Percentiles rank a stretch among this genome's conserved stretches.
These are phyloP conservation scores for Agrocybe pediades DNA, from an alignment of 768 basidiomycete species.

Conservation along the genomic window DNA sequence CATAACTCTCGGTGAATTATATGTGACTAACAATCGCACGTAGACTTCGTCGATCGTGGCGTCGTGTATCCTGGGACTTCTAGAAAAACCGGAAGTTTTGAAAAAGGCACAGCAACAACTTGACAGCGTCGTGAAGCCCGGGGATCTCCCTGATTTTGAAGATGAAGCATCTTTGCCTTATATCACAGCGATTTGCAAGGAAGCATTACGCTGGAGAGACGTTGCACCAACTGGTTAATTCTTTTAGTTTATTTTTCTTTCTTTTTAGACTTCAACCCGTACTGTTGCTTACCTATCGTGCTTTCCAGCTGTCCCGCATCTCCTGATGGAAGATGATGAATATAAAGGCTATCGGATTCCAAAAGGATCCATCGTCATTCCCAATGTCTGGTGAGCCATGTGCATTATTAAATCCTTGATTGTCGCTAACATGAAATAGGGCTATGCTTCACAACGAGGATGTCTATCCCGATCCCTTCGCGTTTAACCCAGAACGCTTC, in stretches of 20 bases:
- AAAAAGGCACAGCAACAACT: constrained; percentile 35
- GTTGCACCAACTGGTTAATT: constrained; percentile 26
- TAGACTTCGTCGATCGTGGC: constrained; percentile 27
- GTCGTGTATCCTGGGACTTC: constrained; percentile 31
- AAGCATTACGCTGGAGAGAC: constrained; percentile 29
- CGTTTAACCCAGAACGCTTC: constrained; percentile 42
- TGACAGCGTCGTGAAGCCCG: constrained; percentile 30
- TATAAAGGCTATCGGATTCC: constrained; percentile 32
- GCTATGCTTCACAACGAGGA: constrained; percentile 39
- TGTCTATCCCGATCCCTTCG: constrained; percentile 37
- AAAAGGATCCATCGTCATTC: constrained; percentile 31
- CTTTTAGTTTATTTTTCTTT: background rate
- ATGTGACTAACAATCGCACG: constrained; percentile 5
- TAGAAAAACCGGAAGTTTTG: constrained; percentile 29
- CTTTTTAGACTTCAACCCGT: background rate
- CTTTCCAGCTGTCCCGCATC: constrained; percentile 24
- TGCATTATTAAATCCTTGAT: too few species aligned
- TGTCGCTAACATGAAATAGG: too few species aligned
- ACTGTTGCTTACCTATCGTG: too few species aligned
- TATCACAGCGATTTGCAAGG: constrained; percentile 30
- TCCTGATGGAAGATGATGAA: constrained; percentile 25
- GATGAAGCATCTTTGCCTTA: constrained; percentile 35
- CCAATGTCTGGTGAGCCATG: constrained; percentile 38
- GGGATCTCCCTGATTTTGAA: constrained; percentile 32
- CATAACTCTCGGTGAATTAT: background rate